A percentile compares a stretch with the other conserved stretches of the same genome.
phyloP scores from a whole-genome alignment of 2,329 filamentous ascomycete species.

The Talaromyces islandicus region DNA sequence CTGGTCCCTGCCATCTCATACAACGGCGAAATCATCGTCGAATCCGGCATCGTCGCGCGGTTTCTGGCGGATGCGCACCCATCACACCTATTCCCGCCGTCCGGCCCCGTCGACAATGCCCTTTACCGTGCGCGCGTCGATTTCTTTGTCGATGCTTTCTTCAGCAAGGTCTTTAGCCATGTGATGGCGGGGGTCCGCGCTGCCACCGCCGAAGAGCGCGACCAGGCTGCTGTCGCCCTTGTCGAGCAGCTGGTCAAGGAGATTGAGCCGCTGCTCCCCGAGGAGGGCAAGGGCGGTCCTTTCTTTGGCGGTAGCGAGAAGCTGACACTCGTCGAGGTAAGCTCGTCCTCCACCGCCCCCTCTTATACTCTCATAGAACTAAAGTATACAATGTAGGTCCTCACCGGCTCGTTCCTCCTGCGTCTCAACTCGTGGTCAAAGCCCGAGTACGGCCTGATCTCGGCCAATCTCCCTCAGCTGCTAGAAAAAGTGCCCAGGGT shows the following conservation, averaged over 20 bases:
- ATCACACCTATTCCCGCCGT: slow-evolving; percentile 56
- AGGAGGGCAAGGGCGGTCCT: slow-evolving; percentile 39
- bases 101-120: slow-evolving; percentile 49
- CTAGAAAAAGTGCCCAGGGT: slow-evolving; percentile 59
- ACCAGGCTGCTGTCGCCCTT: slow-evolving; percentile 45
- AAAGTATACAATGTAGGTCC: slow-evolving; percentile 41
- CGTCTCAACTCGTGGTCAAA: slow-evolving; percentile 53
- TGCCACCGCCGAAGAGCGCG: slow-evolving; percentile 45
- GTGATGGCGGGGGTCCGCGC: slow-evolving; percentile 46
- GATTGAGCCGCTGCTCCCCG: slow-evolving; percentile 62
- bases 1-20: slow-evolving; percentile 67
- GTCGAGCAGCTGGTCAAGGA: slow-evolving; percentile 59
- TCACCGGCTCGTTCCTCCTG: slow-evolving; percentile 62
- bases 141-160: slow-evolving; percentile 68
- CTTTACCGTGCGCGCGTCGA: slow-evolving; percentile 60
- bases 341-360: slow-evolving; percentile 16
- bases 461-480: slow-evolving; percentile 44
- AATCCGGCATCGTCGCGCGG: slow-evolving; percentile 66
- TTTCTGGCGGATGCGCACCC: slow-evolving; percentile 67
- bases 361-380: neutral
- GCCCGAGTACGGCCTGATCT: slow-evolving; percentile 43
- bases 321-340: slow-evolving; percentile 69
- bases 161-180: slow-evolving; percentile 52
- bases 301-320: slow-evolving; percentile 60
- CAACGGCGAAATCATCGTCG: slow-evolving; percentile 64